These are phyloP conservation scores for Neofusicoccum cordaticola DNA, from an alignment of 2,329 filamentous ascomycete genomes.

Conservation along the genomic window DNA sequence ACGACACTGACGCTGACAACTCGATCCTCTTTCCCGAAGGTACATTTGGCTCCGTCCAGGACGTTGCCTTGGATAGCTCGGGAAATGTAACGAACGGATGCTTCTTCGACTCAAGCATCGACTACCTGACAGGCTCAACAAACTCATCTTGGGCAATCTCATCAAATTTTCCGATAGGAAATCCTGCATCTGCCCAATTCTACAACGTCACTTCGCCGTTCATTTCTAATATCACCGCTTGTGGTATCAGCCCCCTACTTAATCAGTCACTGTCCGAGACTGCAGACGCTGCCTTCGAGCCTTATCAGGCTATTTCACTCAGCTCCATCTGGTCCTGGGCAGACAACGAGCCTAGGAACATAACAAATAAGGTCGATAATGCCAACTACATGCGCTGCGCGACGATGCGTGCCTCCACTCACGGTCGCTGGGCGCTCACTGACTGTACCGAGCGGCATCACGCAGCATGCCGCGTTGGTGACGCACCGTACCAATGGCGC, in stretches of 20 bases:
- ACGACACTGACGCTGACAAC: slow-evolving; percentile 54
- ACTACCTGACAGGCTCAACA: slow-evolving; percentile 44
- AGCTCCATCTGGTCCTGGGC: slow-evolving; percentile 62
- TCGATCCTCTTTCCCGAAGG: slow-evolving; percentile 50
- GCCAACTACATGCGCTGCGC: slow-evolving; percentile 52
- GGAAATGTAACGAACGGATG: slow-evolving; percentile 53
- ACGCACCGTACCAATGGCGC: slow-evolving; percentile 56
- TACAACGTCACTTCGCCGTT: slow-evolving; percentile 27
- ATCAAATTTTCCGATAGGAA: slow-evolving; percentile 20
- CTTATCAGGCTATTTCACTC: slow-evolving; percentile 52
- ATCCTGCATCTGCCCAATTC: slow-evolving; percentile 22
- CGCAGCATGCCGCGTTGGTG: slow-evolving; percentile 55
- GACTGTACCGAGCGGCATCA: slow-evolving; percentile 53
- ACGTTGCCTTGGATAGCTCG: slow-evolving; percentile 34
- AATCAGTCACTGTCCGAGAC: slow-evolving; percentile 53
- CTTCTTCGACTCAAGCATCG: slow-evolving; percentile 45
- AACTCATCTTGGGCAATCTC: slow-evolving; percentile 46
- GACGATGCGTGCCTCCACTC: slow-evolving; percentile 43
- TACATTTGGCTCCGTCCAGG: slow-evolving; percentile 41
- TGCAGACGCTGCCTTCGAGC: slow-evolving; percentile 46
- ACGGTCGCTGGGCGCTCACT: slow-evolving; percentile 57
- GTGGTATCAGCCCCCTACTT: slow-evolving; percentile 60
- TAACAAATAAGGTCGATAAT: slow-evolving; percentile 31
- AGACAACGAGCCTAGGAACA: slow-evolving; percentile 52
- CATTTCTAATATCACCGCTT: slow-evolving; percentile 47